These are phyloP conservation scores for Phytopythium oedochilum DNA, from an alignment of 352 stramenopile species.

Conservation along the genomic window DNA sequence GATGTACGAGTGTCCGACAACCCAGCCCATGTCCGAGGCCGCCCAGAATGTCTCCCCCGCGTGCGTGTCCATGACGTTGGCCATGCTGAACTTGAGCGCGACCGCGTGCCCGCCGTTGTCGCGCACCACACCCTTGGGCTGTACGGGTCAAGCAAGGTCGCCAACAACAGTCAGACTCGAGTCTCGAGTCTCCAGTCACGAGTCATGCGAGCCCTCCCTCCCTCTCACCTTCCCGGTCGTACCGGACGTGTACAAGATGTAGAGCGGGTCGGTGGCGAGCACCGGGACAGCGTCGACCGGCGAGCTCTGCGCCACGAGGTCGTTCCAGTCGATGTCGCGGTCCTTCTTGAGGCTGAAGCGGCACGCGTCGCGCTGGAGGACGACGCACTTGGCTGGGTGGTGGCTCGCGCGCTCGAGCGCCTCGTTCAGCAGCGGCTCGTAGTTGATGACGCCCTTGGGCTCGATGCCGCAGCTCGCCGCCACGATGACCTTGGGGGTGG, in stretches of 20 bases:
- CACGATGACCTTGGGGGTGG: conserved; percentile 67
- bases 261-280: conserved; percentile 58
- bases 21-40: conserved; percentile 88
- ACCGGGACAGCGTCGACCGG: conserved; percentile 42
- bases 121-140: conserved; percentile 74
- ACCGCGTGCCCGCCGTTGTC: conserved; percentile 77
- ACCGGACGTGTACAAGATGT: conserved; percentile 79
- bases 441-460: conserved; percentile 61
- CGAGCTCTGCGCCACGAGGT: conserved; percentile 32
- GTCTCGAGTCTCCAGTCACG: no score
- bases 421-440: conserved; percentile 69
- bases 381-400: conserved; percentile 40
- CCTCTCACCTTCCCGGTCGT: conserved; percentile 59
- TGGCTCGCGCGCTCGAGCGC: conserved; percentile 52
- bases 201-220: no score
- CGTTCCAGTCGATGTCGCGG: conserved; percentile 49
- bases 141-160: background rate
- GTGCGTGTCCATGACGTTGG: conserved; percentile 67
- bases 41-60: conserved; percentile 81
- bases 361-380: conserved; percentile 61
- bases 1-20: conserved; percentile 85
- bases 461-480: conserved; percentile 60
- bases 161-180: background rate
- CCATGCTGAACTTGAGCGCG: conserved; percentile 87
- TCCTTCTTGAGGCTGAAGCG: conserved; percentile 34